Evolutionary conservation across 257 asterid genomes (phyloP).

Genomic region (Linderniella brevidens): DNA sequence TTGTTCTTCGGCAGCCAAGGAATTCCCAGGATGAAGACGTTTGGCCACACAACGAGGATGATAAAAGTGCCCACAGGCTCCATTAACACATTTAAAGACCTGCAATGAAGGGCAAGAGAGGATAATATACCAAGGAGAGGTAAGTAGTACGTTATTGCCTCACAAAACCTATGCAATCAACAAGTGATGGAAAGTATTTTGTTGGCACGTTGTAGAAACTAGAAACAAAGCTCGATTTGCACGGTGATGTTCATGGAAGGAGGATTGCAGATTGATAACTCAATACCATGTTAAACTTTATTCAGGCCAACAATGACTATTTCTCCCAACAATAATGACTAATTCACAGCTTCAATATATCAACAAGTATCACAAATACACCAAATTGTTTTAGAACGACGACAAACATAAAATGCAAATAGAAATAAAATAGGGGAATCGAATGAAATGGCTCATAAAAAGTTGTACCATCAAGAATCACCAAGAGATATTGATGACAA

Average conservation of each 20-base stretch:
- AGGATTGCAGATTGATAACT: background rate
- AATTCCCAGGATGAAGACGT: constrained; percentile 39
- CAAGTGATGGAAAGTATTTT: background rate
- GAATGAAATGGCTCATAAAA: too few relatives aligned
- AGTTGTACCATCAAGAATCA: too few relatives aligned
- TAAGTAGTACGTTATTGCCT: background rate
- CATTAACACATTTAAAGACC: constrained; percentile 84
- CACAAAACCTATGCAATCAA: background rate
- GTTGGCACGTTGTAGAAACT: too few relatives aligned
- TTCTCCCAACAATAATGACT: too few relatives aligned
- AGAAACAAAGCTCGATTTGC: too few relatives aligned
- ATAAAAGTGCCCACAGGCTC: constrained; percentile 82
- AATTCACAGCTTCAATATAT: background rate
- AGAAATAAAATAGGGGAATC: too few relatives aligned
- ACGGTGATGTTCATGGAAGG: constrained; percentile 1
- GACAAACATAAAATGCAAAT: too few relatives aligned
- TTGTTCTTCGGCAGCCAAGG: constrained; percentile 32
- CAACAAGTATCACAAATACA: background rate
- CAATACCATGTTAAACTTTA: background rate
- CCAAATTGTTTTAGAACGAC: background rate
- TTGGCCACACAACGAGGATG: constrained; percentile 75
- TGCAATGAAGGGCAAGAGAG: constrained; percentile 14
- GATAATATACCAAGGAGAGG: constrained; percentile 2
- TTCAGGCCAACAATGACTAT: background rate
- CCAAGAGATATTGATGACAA: too few relatives aligned